Conservation (phyloP, 805 yeast genomes). For the Hanseniaspora occidentalis region DNA sequence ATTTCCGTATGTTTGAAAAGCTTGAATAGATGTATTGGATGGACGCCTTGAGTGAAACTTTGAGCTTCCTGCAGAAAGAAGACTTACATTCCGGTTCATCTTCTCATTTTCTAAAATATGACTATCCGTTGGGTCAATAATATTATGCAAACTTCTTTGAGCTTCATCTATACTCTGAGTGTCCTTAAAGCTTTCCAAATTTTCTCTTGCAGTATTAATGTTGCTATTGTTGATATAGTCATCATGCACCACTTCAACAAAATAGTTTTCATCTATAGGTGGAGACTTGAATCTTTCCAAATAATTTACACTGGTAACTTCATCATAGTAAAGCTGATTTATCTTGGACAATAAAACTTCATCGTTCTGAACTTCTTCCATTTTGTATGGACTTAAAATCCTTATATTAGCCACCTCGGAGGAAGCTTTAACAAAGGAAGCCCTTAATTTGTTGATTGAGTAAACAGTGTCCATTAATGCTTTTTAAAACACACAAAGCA, state of each 20-base stretch:
- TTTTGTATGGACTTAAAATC: constrained; percentile 2
- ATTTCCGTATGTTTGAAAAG: background rate
- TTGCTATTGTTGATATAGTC: constrained; percentile 1
- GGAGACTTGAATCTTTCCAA: constrained; percentile 3
- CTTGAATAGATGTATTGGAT: background rate
- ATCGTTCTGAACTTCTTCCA: background rate
- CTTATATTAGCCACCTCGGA: constrained; percentile 4
- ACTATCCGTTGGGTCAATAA: background rate
- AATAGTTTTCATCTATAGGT: constrained; percentile 5
- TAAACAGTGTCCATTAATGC: constrained; percentile 5
- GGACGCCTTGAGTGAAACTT: background rate
- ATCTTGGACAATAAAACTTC: background rate
- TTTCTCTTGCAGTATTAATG: constrained; percentile 1
- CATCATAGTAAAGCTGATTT: constrained; percentile 2
- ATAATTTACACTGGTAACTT: constrained; percentile 2
- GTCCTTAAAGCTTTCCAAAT: background rate
- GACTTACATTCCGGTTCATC: constrained; percentile 1
- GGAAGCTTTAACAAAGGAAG: constrained; percentile 5
- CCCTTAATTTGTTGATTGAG: constrained; percentile 5
- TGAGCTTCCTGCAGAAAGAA: background rate
- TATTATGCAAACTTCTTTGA: background rate
- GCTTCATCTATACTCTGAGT: background rate
- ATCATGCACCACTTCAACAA: constrained; percentile 1
- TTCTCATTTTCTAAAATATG: background rate
- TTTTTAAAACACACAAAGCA: background rate